Evolutionary conservation across 257 asterid species (phyloP).

Genomic region (Plectranthus barbatus): DNA sequence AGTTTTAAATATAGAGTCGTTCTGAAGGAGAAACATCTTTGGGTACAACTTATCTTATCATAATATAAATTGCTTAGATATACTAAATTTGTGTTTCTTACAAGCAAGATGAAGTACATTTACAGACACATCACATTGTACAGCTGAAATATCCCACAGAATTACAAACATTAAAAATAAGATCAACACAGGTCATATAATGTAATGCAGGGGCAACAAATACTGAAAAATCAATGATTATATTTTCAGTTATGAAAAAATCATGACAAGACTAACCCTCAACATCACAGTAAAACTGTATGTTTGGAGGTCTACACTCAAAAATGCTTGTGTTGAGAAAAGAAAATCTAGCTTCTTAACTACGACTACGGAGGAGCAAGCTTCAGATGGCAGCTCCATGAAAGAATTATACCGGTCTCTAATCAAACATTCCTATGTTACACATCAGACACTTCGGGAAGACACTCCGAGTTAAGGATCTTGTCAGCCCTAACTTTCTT

Average conservation of each 20-base stretch:
- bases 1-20: too few relatives aligned
- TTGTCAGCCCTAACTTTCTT: constrained; percentile 31
- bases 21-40: too few relatives aligned
- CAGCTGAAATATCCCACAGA: neutral
- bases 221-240: neutral
- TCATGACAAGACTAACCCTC: constrained; percentile 40
- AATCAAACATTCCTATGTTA: constrained; percentile 43
- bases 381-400: constrained; percentile 29
- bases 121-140: neutral
- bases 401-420: constrained; percentile 40
- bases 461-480: constrained; percentile 30
- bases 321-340: constrained; percentile 27
- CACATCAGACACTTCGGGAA: constrained; percentile 36
- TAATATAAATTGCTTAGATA: too few relatives aligned
- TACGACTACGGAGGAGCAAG: constrained; percentile 34
- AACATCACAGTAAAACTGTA: constrained; percentile 17
- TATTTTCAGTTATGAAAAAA: constrained; percentile 20
- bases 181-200: neutral
- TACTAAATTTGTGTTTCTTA: neutral
- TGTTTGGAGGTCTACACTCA: constrained; percentile 17
- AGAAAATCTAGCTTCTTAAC: constrained; percentile 36
- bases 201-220: neutral
- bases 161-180: too few relatives aligned
- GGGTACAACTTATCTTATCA: too few relatives aligned
- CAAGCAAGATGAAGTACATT: neutral